A percentile compares a stretch with the other conserved stretches of the same genome.
Conservation (phyloP, 805 yeast species). For the Schizosaccharomyces octosporus region DNA sequence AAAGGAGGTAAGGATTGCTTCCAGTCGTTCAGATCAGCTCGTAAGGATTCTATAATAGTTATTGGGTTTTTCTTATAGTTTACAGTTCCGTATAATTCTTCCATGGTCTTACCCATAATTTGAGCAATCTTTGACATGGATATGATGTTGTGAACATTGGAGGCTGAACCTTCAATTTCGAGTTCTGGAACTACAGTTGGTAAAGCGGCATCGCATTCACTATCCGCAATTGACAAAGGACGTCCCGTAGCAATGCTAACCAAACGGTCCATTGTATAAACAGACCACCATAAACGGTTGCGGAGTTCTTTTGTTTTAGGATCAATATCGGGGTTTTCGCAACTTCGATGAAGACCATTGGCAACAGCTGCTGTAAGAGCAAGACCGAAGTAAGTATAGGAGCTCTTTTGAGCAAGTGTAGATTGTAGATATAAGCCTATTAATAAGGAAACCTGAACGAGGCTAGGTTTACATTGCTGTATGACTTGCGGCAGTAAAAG, state of each 20-base stretch:
- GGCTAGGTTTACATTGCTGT: neutral
- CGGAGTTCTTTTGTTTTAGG: neutral
- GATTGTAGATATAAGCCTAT: neutral
- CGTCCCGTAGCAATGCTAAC: neutral
- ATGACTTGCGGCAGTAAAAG: neutral
- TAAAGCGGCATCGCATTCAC: neutral
- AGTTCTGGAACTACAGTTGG: neutral
- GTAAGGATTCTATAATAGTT: neutral
- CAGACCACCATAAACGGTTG: constrained; percentile 2
- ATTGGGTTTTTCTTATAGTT: neutral
- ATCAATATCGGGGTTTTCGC: neutral
- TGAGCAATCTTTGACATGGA: constrained; percentile 1
- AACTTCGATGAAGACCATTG: constrained; percentile 1
- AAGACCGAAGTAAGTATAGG: constrained; percentile 1
- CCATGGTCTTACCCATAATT: constrained; percentile 1
- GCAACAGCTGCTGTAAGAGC: neutral
- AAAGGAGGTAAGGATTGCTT: neutral
- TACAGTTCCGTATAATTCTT: neutral
- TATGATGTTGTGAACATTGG: neutral
- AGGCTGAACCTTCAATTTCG: neutral
- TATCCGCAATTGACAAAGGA: neutral
- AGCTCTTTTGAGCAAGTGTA: neutral
- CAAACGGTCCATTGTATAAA: constrained; percentile 1
- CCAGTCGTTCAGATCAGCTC: neutral
- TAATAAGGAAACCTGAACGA: neutral